Percentiles rank a stretch among this genome's conserved stretches.
Conservation (phyloP, 2,329 filamentous ascomycete genomes). For the Phoma sp. region DNA sequence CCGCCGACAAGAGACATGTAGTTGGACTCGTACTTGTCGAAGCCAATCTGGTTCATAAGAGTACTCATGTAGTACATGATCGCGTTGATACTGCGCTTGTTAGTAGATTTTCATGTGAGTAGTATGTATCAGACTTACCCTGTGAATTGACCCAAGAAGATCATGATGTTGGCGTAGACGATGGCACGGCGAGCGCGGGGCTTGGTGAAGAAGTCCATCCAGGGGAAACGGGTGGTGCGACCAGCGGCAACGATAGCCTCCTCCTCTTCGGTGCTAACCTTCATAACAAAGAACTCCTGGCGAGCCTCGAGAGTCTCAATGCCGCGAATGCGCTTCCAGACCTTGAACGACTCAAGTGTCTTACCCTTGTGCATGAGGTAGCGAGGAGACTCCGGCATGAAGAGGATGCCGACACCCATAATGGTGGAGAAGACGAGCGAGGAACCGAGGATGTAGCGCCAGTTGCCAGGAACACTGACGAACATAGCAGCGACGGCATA, state of each 20-base stretch:
- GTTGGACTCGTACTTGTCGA: constrained; percentile 65
- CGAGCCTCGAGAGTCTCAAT: constrained; percentile 61
- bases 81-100: too few species aligned
- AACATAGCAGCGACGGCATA: constrained; percentile 77
- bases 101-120: too few species aligned
- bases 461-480: constrained; percentile 70
- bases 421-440: constrained; percentile 73
- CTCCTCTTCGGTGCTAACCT: constrained; percentile 64
- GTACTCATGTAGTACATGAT: constrained; percentile 76
- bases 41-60: constrained; percentile 71
- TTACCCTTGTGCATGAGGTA: constrained; percentile 72
- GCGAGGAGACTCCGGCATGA: constrained; percentile 72
- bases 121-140: not conserved
- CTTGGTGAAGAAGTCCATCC: constrained; percentile 76
- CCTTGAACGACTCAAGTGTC: constrained; percentile 65
- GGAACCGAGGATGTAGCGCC: constrained; percentile 75
- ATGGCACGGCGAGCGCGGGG: constrained; percentile 64
- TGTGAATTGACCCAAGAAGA: constrained; percentile 75
- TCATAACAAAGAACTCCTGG: constrained; percentile 76
- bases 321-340: constrained; percentile 76
- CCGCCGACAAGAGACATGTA: constrained; percentile 77
- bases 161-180: constrained; percentile 72
- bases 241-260: constrained; percentile 58
- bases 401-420: constrained; percentile 69
- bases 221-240: constrained; percentile 65